Percentiles rank a stretch among this genome's conserved stretches.
Conservation (phyloP, 23 red algal species). For the Gracilariopsis chorda region DNA sequence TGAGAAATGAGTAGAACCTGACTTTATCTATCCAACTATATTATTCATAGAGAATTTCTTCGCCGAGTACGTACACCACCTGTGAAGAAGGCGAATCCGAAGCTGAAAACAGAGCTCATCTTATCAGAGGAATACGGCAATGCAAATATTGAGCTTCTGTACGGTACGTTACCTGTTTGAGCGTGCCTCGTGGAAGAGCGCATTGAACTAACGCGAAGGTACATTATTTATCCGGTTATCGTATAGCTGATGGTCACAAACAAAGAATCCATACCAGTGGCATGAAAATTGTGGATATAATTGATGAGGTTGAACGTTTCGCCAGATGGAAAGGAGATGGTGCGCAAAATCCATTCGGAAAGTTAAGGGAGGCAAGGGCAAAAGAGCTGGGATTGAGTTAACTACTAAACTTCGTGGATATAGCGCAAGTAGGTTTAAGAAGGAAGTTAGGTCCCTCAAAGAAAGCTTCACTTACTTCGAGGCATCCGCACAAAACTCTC, state of each 20-base stretch:
- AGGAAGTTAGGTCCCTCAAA: no score
- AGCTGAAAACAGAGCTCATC: slow-evolving; percentile 7
- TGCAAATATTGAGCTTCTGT: slow-evolving; percentile 33
- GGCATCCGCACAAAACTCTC: no score
- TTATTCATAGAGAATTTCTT: slow-evolving; percentile 55
- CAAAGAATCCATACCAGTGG: slow-evolving; percentile 35
- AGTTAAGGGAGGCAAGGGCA: slow-evolving; percentile 6
- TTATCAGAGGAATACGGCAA: slow-evolving; percentile 38
- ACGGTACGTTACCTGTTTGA: slow-evolving; percentile 19
- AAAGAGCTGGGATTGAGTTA: slow-evolving; percentile 3
- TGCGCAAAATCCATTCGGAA: slow-evolving; percentile 36
- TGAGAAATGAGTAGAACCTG: no score
- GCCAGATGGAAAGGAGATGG: slow-evolving; percentile 53
- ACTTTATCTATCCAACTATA: no score
- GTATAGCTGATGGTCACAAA: slow-evolving; percentile 11
- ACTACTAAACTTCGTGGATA: no score
- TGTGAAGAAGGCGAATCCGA: slow-evolving; percentile 47
- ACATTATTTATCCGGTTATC: not conserved
- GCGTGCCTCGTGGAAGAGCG: not conserved
- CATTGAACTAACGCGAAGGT: not conserved
- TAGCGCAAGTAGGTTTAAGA: no score
- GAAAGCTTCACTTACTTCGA: no score
- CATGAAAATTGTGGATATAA: slow-evolving; percentile 38
- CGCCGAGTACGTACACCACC: slow-evolving; percentile 61
- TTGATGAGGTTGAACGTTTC: slow-evolving; percentile 53